phyloP scores from a whole-genome alignment of 2,329 filamentous ascomycete genomes.

The Penicillium brasilianum region DNA sequence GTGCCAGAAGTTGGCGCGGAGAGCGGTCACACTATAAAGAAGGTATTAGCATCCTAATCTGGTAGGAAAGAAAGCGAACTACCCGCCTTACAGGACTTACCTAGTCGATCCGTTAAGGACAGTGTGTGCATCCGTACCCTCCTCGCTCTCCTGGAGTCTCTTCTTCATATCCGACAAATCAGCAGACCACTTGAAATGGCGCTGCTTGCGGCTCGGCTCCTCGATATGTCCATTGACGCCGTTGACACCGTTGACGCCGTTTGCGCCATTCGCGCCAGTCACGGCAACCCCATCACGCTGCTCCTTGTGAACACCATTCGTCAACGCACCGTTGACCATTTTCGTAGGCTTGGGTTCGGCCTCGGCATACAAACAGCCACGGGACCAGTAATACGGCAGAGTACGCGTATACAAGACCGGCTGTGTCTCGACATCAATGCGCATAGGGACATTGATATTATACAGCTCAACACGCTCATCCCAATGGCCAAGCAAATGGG shows the following conservation, averaged over 20 bases:
- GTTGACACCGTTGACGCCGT: slow-evolving; percentile 21
- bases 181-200: slow-evolving; percentile 90
- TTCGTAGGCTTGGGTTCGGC: slow-evolving; percentile 57
- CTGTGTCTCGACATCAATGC: slow-evolving; percentile 69
- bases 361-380: slow-evolving; percentile 79
- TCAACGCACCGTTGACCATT: slow-evolving; percentile 63
- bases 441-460: slow-evolving; percentile 82
- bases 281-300: slow-evolving; percentile 16
- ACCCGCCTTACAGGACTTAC: slow-evolving; percentile 52
- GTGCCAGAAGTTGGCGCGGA: slow-evolving; percentile 90
- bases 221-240: slow-evolving; percentile 27
- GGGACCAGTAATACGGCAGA: slow-evolving; percentile 84
- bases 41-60: neutral
- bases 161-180: slow-evolving; percentile 82
- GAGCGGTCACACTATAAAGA: slow-evolving; percentile 73
- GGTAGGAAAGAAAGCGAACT: too few species aligned
- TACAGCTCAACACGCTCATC: slow-evolving; percentile 75
- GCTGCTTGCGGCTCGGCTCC: slow-evolving; percentile 63
- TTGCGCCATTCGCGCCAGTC: slow-evolving; percentile 14
- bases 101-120: slow-evolving; percentile 83
- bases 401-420: slow-evolving; percentile 78
- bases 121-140: slow-evolving; percentile 88
- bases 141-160: slow-evolving; percentile 73
- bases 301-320: slow-evolving; percentile 37
- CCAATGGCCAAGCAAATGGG: slow-evolving; percentile 75